Base-by-base conservation (phyloP, 306 rosid genomes). In the Vachellia collinsii region DNA sequence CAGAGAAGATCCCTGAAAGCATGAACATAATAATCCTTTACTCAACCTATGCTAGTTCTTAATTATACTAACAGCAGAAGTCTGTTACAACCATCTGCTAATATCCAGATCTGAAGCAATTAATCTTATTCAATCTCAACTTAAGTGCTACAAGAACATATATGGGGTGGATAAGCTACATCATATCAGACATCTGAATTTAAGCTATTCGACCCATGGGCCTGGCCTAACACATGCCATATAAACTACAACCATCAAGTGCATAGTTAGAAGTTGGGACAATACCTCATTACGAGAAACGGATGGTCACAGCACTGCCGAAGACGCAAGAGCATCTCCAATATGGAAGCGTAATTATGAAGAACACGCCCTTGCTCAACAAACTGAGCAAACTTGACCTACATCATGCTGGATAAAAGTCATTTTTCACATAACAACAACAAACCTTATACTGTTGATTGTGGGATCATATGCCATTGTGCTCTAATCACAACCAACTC, bases 251-350 rank as follows among this genome's bases (percentile, higher is more conserved):
- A 20, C 34, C 43, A 29, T 66, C 77, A 81, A 37, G 70, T 39
- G 54, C 38, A 63, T 20, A 58, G 36, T 65, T 68, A 74, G 41
- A 22, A 74, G 59, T 63, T 39, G 61, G 37, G 67, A 54, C 29
- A 66, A 22, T 85, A 94, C 98, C 98, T 94, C 98, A 92, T 92
- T 79, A 94, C 98, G 78, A 94, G 97, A 91, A 92, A 94, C 37
- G 98, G 98, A 83, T 94, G 97, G 84, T 94, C 97, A 65, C 98
- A 94, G 68, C 98, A 94, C 81, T 94, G 98, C 67, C 97, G 94
- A 74, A 94, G 98, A 77, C 98, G 98, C 86, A 94, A 91, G 79
- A 94, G 97, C 66, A 94, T 83, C 90, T 92, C 97, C 90, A 94
- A 78, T 83, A 94, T 94, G 79, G 97, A 94, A 84, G 97, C 98